Base-by-base conservation (phyloP, 495 filamentous ascomycete species). In the Daldinia grandis region DNA sequence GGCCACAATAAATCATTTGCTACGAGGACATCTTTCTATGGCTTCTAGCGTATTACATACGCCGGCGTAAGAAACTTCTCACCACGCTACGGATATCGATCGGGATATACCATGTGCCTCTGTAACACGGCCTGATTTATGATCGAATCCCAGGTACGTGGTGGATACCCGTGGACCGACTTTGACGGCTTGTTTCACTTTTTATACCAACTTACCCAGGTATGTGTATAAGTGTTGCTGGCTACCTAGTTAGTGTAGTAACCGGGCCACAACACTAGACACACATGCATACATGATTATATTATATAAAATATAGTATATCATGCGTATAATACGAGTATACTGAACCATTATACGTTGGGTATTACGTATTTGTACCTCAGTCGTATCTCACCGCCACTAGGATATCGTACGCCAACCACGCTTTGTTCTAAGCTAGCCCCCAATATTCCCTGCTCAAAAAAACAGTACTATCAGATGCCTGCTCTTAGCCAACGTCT, bases 381-480 rank as follows among this genome's bases (percentile, higher is more conserved):
- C 30, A 40, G 51, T 65, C 70, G 37, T 68, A 72, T 68, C 64
- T 68, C 70, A 72, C 70, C 70, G 70, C 70, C 61, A 72, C 65
- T 65, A 65, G 40, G 54, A 28, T 49, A 62, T 47, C 60, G 28
- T 51, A 42, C 30, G 44, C 19, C 42, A 24, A 47, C 17, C 42
- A 47, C 42, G 17, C 3, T 19, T 47, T 21, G 19, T 21, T 21
- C 8, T 24, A 47, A 21, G 42, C 58, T 58, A 62, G 62, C 33
- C 64, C 28, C 47, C 53, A 42, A 53, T 71, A 50, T 35, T 51
- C 42, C 49, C 35, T 59, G 58, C 27, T 56, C 54, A 58, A 49
- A 31, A 40, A 44, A 37, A 17, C 53, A 21, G 27, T 27, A 58
- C 37, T 54, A 55, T 58, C n/a, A 59, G 40, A 24, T 57, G 58